Evolutionary conservation across 768 basidiomycete species (phyloP), one percentile per base, ranked within the genome.

Genomic region (Mycena haematopus): DNA sequence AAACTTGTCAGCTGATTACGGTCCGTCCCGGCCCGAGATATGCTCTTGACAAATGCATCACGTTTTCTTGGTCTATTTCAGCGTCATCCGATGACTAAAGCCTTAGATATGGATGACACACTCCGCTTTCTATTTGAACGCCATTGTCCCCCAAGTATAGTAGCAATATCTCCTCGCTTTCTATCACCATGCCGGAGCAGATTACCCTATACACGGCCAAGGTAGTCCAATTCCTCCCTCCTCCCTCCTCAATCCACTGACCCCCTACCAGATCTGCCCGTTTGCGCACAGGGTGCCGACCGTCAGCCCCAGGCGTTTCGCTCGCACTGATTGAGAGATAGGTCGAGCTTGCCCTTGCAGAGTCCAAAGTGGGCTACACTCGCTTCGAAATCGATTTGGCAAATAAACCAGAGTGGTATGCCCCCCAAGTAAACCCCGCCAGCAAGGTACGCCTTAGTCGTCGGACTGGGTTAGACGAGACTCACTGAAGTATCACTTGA

Each of bases 381-480:
- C 72, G 79, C 15, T 87, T 77, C 64, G 82, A 88, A 65, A 82
- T 91, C 49, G 86, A 89, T 66, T 73, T 91, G 14, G 52, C 60
- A 65, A 86, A 87, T 76, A 91, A 90, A 74, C 88, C 88, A 0
- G 84, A 82, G 52, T 89, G 88, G 88, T 89, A 87, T 69, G 83
- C 83, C 0, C 79, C 82, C 0, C 80, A 85, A 62, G 82, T 91
- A 36, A 91, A 90, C 73, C 85, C 84, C 1, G 86, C 82, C 0
- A 82, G 83, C 75, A 90, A 89, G 81, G 88, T 86, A 67, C 9
- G 9, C 17, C 69, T 69, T 27, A 9, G 29, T 31, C 19, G 15
- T 35, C 25, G 17, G 22, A 9, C 15, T 19, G 7, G 5, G 10
- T 53, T 13, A 29, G 3, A 9, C 19, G n/a, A n/a, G n/a, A 19